phyloP scores from a whole-genome alignment of 352 stramenopile species.

The Blastocystis hominis region DNA sequence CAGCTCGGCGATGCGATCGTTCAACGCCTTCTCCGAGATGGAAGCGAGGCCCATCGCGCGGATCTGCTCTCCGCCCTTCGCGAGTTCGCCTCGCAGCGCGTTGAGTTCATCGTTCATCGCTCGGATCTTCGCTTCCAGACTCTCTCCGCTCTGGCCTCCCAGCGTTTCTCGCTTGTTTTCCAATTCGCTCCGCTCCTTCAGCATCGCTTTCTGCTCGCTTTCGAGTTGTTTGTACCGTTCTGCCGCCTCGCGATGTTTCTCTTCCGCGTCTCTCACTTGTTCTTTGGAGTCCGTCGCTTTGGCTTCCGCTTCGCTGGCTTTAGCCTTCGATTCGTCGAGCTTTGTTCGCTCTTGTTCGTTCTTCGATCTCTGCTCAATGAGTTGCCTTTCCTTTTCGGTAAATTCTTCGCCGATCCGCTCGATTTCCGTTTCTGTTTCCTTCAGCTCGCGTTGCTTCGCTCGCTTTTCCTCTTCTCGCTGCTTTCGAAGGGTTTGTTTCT shows the following conservation, averaged over 20 bases:
- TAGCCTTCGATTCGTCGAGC: not conserved
- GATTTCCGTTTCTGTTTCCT: not conserved
- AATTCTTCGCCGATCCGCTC: not conserved
- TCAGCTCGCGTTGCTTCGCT: not conserved
- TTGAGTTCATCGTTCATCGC: not conserved
- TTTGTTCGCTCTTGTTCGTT: not conserved
- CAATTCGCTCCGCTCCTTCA: not conserved
- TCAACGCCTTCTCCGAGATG: not conserved
- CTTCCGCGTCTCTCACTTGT: not conserved
- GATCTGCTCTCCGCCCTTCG: not conserved
- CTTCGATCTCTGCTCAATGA: not conserved
- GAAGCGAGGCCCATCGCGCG: not conserved
- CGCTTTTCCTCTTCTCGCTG: not conserved
- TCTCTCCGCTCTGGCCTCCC: not conserved
- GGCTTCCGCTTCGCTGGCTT: not conserved
- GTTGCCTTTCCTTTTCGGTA: not conserved
- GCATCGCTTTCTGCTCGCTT: not conserved
- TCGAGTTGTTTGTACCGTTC: not conserved
- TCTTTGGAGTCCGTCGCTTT: not conserved
- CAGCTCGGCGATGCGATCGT: not conserved
- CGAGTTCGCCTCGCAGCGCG: not conserved
- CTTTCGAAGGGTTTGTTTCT: not conserved
- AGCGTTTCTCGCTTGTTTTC: not conserved
- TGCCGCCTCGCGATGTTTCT: not conserved
- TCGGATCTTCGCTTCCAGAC: not conserved